Evolutionary conservation across 331 rosid genomes (phyloP), one percentile per base, ranked within the genome.

Genomic region (Pyracantha coccinea): DNA sequence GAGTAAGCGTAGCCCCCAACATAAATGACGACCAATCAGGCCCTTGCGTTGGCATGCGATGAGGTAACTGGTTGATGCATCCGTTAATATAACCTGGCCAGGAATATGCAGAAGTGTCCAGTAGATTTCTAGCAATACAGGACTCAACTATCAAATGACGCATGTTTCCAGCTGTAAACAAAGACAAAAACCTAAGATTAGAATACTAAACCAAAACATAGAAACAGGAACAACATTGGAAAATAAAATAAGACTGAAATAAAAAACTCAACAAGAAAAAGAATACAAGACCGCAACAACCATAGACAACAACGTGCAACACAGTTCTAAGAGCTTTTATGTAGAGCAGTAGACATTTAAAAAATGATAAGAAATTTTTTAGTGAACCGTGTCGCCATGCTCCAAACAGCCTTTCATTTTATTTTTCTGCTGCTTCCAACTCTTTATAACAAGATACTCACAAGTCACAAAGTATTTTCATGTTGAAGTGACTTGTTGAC

Each of bases 91-190:
- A 94, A 68, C 97, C 99, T 47, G 92, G 93, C 99, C 99, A 92
- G 74, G 82, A 78, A 82, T 94, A 94, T 54, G 93, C 96, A 21
- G 96, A 86, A 38, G 97, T 89, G 77, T 90, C 99, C 53, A 94
- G 87, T 61, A 94, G 83, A 77, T 92, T 89, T 75, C 97, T 91
- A 32, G 97, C 86, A 80, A 94, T 90, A 75, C 96, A 94, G 81
- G 99, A 96, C 89, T 94, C 99, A 77, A 90, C 97, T 74, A 94
- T 88, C 87, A 94, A 83, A 87, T 94, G 97, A 47, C 91, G 92
- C 96, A 94, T 80, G 83, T 92, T 92, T 76, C 97, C 99, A 75
- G 99, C 99, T 92, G 97, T 77, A 78, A 81, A 77, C 33, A 53
- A 77, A 52, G 35, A 67, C 31, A 69, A 2, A 55, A 47, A 63